Conservation (phyloP, 2,329 filamentous ascomycete species). For the Colletotrichum euphorbiae region DNA sequence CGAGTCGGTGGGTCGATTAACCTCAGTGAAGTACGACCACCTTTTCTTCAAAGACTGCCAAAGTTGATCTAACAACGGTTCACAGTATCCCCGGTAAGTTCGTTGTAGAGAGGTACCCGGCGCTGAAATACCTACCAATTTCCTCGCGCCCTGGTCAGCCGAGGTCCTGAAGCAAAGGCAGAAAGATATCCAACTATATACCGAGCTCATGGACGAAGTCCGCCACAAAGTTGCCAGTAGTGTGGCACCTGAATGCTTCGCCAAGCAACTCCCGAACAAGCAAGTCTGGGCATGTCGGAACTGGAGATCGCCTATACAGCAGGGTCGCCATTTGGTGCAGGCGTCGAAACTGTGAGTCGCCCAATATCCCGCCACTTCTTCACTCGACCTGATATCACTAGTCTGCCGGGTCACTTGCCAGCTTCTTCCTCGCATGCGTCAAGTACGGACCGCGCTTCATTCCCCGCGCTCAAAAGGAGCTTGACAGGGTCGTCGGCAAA, state of each 20-base stretch:
- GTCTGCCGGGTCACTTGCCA: slow-evolving; percentile 61
- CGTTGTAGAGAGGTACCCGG: slow-evolving; percentile 55
- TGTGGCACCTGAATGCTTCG: slow-evolving; percentile 54
- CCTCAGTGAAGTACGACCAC: slow-evolving; percentile 54
- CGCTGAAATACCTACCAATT: slow-evolving; percentile 52
- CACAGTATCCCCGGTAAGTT: slow-evolving; percentile 48
- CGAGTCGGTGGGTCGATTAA: slow-evolving; percentile 57
- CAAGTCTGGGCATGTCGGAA: slow-evolving; percentile 53
- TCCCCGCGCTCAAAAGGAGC: slow-evolving; percentile 53
- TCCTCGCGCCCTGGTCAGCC: slow-evolving; percentile 55
- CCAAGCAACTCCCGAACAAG: slow-evolving; percentile 57
- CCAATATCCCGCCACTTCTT: fast-evolving
- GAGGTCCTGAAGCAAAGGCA: slow-evolving; percentile 50
- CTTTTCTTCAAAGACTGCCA: fast-evolving
- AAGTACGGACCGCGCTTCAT: slow-evolving; percentile 63
- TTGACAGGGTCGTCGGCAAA: slow-evolving; percentile 52
- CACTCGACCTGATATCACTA: slow-evolving; percentile 30
- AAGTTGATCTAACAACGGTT: fast-evolving
- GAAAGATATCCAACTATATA: slow-evolving; percentile 52
- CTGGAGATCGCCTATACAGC: slow-evolving; percentile 58
- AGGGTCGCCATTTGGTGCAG: slow-evolving; percentile 58
- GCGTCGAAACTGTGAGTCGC: slow-evolving; percentile 54
- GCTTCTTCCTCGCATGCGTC: slow-evolving; percentile 64
- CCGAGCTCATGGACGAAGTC: slow-evolving; percentile 54
- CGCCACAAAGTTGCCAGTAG: slow-evolving; percentile 49